Evolutionary conservation across 768 basidiomycete genomes (phyloP), one percentile per base, ranked within the genome.

Genomic region (Termitomyces sp.): DNA sequence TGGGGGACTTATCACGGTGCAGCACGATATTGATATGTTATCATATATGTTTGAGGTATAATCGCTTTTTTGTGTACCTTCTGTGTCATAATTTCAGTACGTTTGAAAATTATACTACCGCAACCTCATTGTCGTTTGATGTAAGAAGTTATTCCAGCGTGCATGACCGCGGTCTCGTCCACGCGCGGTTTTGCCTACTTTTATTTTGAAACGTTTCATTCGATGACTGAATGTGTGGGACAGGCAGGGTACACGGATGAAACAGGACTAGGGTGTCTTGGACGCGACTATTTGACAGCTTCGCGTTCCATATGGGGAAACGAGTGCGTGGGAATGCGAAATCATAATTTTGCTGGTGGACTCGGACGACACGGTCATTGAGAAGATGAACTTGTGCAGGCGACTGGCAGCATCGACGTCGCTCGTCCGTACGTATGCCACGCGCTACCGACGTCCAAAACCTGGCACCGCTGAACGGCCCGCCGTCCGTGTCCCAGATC

Each of bases 401-500:
- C 39, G 71, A 66, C 31, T 72, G 70, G 54, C 65, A 20, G 61
- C 63, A 22, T 58, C 55, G 34, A 61, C 66, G 42, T 60, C 68
- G 15, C 62, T 73, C 24, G 60, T 64, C 51, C 75, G 80, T 51
- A 65, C 71, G 0, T 81, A 81, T 60, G 78, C 80, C 12, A 75
- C 83, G 6, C 75, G 75, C 62, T 73, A 73, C 60, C 78, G 74
- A 24, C 73, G 80, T 45, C 80, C 80, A 57, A 76, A 77, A 50
- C 80, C 80, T 28, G 80, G 81, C 13, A 77, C 79, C 0, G 66
- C 81, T 29, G 81, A 82, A 60, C 66, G 79, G 7, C 83, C 86
- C 3, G 81, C 86, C 7, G 79, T 80, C 42, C 82, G 80, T 50
- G 74, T 80, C 28, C 75, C 79, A 5, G 86, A 88, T 62, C 86